Evolutionary conservation across 768 basidiomycete species (phyloP).

Genomic region (Phylloporus arenicola): DNA sequence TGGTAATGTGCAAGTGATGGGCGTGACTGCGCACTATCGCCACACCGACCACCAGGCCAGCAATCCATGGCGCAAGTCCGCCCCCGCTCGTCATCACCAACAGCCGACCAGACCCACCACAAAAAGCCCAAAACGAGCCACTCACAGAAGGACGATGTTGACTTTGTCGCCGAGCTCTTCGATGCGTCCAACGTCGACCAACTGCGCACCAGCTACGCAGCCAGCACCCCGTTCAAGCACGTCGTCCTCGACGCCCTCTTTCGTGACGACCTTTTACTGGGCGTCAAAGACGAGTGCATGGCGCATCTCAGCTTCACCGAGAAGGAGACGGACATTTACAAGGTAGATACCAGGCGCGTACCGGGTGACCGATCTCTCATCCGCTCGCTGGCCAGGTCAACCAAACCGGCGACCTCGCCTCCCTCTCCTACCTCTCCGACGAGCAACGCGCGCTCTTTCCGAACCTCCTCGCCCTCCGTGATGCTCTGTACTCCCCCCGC

Average conservation of each 20-base stretch:
- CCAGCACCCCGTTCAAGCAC: slow-evolving; percentile 74
- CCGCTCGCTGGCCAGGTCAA: slow-evolving; percentile 57
- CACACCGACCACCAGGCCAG: not conserved
- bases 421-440: slow-evolving; percentile 78
- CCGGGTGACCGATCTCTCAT: not conserved
- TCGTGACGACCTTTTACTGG: slow-evolving; percentile 72
- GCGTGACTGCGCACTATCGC: not conserved
- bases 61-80: slow-evolving; percentile 39
- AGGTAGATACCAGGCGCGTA: slow-evolving; percentile 42
- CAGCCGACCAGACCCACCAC: slow-evolving; percentile 18
- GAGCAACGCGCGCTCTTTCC: slow-evolving; percentile 76
- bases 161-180: slow-evolving; percentile 44
- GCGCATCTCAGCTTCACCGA: slow-evolving; percentile 76
- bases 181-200: slow-evolving; percentile 49
- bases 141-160: slow-evolving; percentile 8
- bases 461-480: slow-evolving; percentile 72
- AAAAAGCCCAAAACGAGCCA: slow-evolving; percentile 39
- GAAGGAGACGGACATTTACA: slow-evolving; percentile 99
- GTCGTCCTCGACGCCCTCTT: slow-evolving; percentile 77
- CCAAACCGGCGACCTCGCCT: slow-evolving; percentile 95
- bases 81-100: slow-evolving; percentile 42
- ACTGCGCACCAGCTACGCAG: slow-evolving; percentile 51
- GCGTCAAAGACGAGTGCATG: slow-evolving; percentile 81
- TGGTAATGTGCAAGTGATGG: not conserved
- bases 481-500: slow-evolving; percentile 81